Conservation (phyloP, 495 filamentous ascomycete genomes). For the Trichoderma parareesei region DNA sequence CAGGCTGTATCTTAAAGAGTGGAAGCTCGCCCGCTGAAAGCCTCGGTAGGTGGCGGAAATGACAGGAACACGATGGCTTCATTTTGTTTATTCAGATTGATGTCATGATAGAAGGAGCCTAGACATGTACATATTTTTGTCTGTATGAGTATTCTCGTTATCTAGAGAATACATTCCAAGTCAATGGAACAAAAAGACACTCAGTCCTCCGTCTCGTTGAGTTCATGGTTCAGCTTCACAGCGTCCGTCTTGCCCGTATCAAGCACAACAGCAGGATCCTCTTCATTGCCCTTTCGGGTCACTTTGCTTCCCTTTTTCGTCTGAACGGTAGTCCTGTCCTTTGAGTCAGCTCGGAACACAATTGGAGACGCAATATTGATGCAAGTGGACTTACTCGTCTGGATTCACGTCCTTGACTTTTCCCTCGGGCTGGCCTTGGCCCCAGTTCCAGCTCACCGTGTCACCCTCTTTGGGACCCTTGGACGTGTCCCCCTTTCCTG, state of each 20-base stretch:
- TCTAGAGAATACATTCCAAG: too few relatives aligned
- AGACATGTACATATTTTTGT: too few relatives aligned
- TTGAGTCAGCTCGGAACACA: neutral
- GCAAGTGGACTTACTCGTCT: neutral
- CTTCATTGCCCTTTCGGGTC: constrained; percentile 9
- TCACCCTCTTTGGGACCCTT: constrained; percentile 12
- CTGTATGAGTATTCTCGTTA: too few relatives aligned
- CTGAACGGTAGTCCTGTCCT: constrained; percentile 10
- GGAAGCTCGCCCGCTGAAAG: too few relatives aligned
- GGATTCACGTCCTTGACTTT: constrained; percentile 13
- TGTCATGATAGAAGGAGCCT: too few relatives aligned
- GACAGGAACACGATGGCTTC: neutral
- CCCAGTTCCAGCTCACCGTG: constrained; percentile 14
- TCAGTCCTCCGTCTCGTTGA: constrained; percentile 3
- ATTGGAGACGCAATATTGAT: neutral
- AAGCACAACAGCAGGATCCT: constrained; percentile 11
- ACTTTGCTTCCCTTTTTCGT: constrained; percentile 14
- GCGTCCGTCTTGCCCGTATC: constrained; percentile 14
- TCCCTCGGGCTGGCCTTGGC: constrained; percentile 11
- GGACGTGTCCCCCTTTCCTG: neutral
- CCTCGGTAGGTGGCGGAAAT: too few relatives aligned
- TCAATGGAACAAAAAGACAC: neutral
- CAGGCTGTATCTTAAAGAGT: too few relatives aligned
- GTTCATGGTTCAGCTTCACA: constrained; percentile 11
- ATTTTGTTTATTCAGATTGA: too few relatives aligned